Evolutionary conservation across 345 rosid species (phyloP).

Genomic region (Corchorus olitorius): DNA sequence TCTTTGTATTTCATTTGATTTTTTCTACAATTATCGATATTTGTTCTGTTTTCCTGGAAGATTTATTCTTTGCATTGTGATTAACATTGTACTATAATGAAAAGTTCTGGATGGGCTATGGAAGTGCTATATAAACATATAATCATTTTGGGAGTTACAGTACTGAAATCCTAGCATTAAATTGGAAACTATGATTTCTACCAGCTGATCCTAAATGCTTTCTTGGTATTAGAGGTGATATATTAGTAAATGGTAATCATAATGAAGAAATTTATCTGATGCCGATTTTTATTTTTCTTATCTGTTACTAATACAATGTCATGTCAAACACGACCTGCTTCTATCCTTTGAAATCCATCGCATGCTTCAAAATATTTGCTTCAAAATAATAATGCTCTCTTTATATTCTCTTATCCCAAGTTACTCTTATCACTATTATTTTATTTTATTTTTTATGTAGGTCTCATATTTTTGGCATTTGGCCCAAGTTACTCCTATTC

Average conservation of each 20-base stretch:
- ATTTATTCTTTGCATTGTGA: not conserved
- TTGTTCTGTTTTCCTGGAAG: not conserved
- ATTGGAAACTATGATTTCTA: not conserved
- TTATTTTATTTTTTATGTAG: conserved; percentile 38
- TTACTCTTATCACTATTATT: not conserved
- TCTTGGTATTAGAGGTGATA: not conserved
- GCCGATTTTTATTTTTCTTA: not conserved
- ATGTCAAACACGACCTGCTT: not conserved
- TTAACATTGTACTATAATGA: not conserved
- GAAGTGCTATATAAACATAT: not conserved
- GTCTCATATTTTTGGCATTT: conserved; percentile 83
- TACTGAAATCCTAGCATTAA: not conserved
- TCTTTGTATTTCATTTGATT: not conserved
- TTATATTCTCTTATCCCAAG: conserved; percentile 14
- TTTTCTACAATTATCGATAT: not conserved
- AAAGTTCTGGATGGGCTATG: not conserved
- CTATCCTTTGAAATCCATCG: not conserved
- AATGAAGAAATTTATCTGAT: not conserved
- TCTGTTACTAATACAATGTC: not conserved
- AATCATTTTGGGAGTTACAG: not conserved
- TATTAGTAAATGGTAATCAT: not conserved
- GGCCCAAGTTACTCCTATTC: conserved; percentile 98
- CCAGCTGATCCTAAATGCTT: not conserved
- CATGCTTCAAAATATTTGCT: conserved; percentile 9
- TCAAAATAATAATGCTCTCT: not conserved